A percentile compares a stretch with the other conserved stretches of the same genome.
Evolutionary conservation across 495 filamentous ascomycete genomes (phyloP).

Genomic region (Patellaria atrata): DNA sequence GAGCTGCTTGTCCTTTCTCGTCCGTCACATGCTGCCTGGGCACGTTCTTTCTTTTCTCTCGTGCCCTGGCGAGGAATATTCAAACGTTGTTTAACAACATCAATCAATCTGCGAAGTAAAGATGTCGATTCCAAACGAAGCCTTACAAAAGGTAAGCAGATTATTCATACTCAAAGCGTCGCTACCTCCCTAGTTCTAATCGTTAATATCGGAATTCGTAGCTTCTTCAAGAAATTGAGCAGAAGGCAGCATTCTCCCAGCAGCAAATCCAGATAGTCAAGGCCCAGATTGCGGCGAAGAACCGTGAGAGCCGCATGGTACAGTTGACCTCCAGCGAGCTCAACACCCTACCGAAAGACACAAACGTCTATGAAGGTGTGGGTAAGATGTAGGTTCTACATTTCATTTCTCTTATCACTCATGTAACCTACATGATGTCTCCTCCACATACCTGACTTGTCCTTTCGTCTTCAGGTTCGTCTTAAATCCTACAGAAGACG

Average conservation of each 20-base stretch:
- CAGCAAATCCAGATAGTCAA: slow-evolving; percentile 84
- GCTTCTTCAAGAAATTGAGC: slow-evolving; percentile 89
- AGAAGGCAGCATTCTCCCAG: slow-evolving; percentile 70
- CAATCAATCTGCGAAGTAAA: slow-evolving; percentile 12
- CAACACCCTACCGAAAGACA: slow-evolving; percentile 57
- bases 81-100: not conserved
- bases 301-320: slow-evolving; percentile 75
- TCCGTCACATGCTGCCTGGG: no score
- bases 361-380: slow-evolving; percentile 82
- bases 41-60: no score
- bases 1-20: no score
- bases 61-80: not conserved
- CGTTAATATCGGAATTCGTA: slow-evolving; percentile 25
- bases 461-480: slow-evolving; percentile 58
- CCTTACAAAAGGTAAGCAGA: slow-evolving; percentile 67
- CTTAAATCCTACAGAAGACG: slow-evolving; percentile 49
- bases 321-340: slow-evolving; percentile 80
- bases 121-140: slow-evolving; percentile 96
- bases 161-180: not conserved
- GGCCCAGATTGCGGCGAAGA: slow-evolving; percentile 71
- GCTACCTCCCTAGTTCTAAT: not conserved
- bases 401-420: slow-evolving; percentile 9
- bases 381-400: slow-evolving; percentile 82
- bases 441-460: slow-evolving; percentile 2
- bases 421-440: no score